Percentiles rank a stretch among this genome's conserved stretches.
phyloP scores from a whole-genome alignment of 2,329 filamentous ascomycete species.

The Bipolaris oryzae region DNA sequence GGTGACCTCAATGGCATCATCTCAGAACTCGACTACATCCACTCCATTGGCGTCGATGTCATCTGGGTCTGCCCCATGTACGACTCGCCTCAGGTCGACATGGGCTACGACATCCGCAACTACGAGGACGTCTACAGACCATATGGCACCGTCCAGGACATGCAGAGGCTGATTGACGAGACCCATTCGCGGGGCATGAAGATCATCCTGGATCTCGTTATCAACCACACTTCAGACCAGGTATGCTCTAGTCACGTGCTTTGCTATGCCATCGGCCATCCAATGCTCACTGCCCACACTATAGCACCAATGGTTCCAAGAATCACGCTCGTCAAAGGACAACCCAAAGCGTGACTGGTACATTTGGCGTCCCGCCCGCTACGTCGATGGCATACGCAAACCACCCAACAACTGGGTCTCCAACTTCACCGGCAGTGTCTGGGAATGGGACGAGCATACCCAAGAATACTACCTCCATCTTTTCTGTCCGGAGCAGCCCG shows the following conservation, averaged over 20 bases:
- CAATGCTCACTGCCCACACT: conserved; percentile 17
- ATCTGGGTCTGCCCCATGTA: conserved; percentile 51
- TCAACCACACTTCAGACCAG: conserved; percentile 50
- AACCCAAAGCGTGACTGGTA: conserved; percentile 63
- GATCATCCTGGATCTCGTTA: conserved; percentile 49
- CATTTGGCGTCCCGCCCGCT: conserved; percentile 58
- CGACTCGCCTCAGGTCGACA: conserved; percentile 55
- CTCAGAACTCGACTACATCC: conserved; percentile 61
- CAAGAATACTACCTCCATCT: conserved; percentile 77
- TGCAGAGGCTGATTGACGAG: conserved; percentile 47
- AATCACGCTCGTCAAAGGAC: conserved; percentile 58
- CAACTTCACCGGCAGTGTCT: conserved; percentile 66
- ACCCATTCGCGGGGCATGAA: conserved; percentile 47
- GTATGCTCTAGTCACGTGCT: conserved; percentile 17
- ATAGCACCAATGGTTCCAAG: conserved; percentile 63
- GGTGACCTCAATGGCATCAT: conserved; percentile 66
- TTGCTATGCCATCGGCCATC: not conserved
- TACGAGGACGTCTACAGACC: conserved; percentile 49
- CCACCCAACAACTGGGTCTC: conserved; percentile 78
- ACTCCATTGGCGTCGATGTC: conserved; percentile 53
- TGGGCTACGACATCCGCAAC: conserved; percentile 50
- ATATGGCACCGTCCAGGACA: conserved; percentile 49
- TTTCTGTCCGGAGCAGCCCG: conserved; percentile 77
- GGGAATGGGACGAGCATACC: conserved; percentile 75
- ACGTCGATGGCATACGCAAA: conserved; percentile 63